Conservation (phyloP, 345 rosid species). For the Populus nigra region DNA sequence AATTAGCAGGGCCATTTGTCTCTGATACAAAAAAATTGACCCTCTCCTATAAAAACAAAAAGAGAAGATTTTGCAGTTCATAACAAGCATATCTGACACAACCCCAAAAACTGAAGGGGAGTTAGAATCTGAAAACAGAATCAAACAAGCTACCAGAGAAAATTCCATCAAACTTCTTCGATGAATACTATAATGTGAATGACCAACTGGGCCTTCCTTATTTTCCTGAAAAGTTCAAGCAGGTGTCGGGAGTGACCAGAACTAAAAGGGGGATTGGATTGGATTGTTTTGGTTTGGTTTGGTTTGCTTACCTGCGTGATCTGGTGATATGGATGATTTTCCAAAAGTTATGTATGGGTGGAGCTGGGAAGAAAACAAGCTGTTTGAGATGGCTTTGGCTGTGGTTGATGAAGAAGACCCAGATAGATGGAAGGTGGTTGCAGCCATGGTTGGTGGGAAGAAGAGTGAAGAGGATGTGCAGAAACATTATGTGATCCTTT, state of each 20-base stretch:
- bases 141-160: constrained; percentile 19
- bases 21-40: constrained; percentile 13
- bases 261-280: background rate
- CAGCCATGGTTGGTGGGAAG: constrained; percentile 60
- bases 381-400: constrained; percentile 65
- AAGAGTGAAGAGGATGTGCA: constrained; percentile 60
- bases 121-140: constrained; percentile 29
- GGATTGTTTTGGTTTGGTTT: background rate
- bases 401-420: constrained; percentile 61
- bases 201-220: constrained; percentile 14
- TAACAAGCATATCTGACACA: constrained; percentile 26
- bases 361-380: constrained; percentile 83
- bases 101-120: constrained; percentile 16
- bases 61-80: constrained; percentile 20
- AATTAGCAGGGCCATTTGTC: constrained; percentile 9
- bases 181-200: constrained; percentile 30
- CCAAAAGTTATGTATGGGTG: constrained; percentile 42
- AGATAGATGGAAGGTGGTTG: constrained; percentile 58
- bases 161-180: constrained; percentile 22
- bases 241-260: background rate
- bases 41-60: constrained; percentile 18
- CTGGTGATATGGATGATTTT: constrained; percentile 33
- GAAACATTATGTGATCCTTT: constrained; percentile 54
- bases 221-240: background rate
- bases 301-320: background rate